Conservation (phyloP, 2,329 filamentous ascomycete genomes). For the Fusarium sp. region DNA sequence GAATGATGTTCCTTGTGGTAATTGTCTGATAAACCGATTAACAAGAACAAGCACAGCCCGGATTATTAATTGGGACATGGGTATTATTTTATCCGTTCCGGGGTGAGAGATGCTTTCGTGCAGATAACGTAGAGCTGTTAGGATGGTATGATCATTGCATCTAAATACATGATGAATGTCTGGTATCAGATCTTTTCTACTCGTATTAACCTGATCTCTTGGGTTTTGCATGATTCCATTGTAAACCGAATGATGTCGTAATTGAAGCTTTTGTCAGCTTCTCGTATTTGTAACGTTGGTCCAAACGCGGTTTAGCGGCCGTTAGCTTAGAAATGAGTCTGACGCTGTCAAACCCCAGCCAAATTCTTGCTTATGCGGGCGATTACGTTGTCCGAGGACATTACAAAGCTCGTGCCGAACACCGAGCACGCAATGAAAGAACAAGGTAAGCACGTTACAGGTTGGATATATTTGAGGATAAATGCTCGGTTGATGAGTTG, state of each 20-base stretch:
- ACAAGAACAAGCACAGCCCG: not conserved
- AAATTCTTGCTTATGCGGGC: slow-evolving; percentile 4
- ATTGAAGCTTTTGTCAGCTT: slow-evolving; percentile 27
- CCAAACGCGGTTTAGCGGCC: slow-evolving; percentile 1
- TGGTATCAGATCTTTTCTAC: too few species aligned
- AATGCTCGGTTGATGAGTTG: not conserved
- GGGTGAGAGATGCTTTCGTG: too few species aligned
- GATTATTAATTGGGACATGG: not conserved
- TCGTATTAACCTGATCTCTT: not conserved
- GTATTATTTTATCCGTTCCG: not conserved
- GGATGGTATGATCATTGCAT: too few species aligned
- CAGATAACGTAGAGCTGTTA: too few species aligned
- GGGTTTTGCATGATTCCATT: not conserved
- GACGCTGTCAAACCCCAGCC: not conserved
- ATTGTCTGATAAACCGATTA: too few species aligned
- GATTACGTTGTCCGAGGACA: slow-evolving; percentile 9
- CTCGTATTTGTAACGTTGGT: slow-evolving; percentile 21
- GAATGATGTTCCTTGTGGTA: not conserved
- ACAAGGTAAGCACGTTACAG: not conserved
- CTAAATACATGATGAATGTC: too few species aligned
- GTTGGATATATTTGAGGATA: not conserved
- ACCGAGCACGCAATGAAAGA: slow-evolving; percentile 18
- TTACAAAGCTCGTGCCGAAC: slow-evolving; percentile 33
- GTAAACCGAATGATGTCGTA: not conserved
- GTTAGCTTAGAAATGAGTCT: slow-evolving; percentile 33